Evolutionary conservation across 371 early-diverging fungal species (phyloP).

Genomic region (Apophysomyces variabilis): DNA sequence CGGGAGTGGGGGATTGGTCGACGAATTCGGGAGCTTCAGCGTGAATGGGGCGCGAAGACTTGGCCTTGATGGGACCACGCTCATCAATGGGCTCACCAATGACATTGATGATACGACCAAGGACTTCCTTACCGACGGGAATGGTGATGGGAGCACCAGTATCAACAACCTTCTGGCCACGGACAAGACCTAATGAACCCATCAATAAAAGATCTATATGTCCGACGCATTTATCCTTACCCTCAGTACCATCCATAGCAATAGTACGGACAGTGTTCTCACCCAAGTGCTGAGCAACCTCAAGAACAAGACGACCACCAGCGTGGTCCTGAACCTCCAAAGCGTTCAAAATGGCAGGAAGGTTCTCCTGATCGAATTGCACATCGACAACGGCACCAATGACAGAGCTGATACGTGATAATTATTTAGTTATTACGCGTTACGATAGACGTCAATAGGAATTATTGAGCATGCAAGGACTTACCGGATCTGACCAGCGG

Average conservation of each 20-base stretch:
- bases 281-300: conserved; percentile 94
- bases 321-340: conserved; percentile 85
- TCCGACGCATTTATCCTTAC: no score
- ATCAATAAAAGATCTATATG: conserved; percentile 40
- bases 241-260: conserved; percentile 87
- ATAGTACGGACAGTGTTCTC: conserved; percentile 93
- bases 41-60: conserved; percentile 85
- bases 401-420: conserved; percentile 33
- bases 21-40: conserved; percentile 91
- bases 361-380: conserved; percentile 87
- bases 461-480: conserved; percentile 20
- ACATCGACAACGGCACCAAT: conserved; percentile 98
- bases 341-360: conserved; percentile 94
- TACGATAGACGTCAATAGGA: no score
- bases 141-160: conserved; percentile 95
- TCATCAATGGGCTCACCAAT: conserved; percentile 99
- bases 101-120: conserved; percentile 98
- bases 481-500: conserved; percentile 56
- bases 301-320: conserved; percentile 85
- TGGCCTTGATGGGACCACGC: conserved; percentile 93
- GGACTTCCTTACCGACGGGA: conserved; percentile 94
- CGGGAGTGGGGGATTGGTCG: conserved; percentile 93
- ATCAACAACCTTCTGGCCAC: conserved; percentile 95
- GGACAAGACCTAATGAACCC: conserved; percentile 81
- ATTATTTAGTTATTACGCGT: no score